phyloP scores from a whole-genome alignment of 2,329 filamentous ascomycete genomes.

The Chaetomiaceae sp. region DNA sequence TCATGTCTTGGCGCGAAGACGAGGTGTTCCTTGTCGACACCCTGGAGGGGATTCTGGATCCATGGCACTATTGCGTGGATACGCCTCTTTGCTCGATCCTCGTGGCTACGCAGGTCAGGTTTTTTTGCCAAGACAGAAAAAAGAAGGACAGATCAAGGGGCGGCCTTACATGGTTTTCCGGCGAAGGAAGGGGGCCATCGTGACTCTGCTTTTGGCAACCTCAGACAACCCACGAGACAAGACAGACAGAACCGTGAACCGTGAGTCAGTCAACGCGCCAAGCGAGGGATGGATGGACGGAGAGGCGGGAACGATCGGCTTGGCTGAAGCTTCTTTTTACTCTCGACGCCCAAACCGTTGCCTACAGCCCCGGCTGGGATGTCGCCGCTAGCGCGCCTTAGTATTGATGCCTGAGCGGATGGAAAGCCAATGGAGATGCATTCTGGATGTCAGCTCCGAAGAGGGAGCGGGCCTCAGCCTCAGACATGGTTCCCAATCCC shows the following conservation, averaged over 20 bases:
- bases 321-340: constrained; percentile 6
- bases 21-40: constrained; percentile 20
- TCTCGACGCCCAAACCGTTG: too few relatives aligned
- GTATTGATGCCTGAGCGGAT: too few relatives aligned
- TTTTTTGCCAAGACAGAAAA: too few relatives aligned
- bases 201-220: background rate
- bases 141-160: too few relatives aligned
- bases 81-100: constrained; percentile 8
- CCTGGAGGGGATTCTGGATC: constrained; percentile 23
- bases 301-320: background rate
- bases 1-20: constrained; percentile 20
- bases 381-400: too few relatives aligned
- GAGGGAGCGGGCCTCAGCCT: too few relatives aligned
- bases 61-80: constrained; percentile 19
- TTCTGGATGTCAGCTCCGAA: too few relatives aligned
- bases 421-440: too few relatives aligned
- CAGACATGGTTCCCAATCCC: too few relatives aligned
- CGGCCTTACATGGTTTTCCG: background rate
- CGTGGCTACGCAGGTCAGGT: constrained; percentile 28
- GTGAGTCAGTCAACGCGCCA: too few relatives aligned
- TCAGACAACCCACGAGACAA: background rate
- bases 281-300: background rate
- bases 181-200: background rate
- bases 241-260: too few relatives aligned
- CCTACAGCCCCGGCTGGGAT: too few relatives aligned